Base-by-base conservation (phyloP, 169 alveolate genomes). In the Toxoplasma gondii region DNA sequence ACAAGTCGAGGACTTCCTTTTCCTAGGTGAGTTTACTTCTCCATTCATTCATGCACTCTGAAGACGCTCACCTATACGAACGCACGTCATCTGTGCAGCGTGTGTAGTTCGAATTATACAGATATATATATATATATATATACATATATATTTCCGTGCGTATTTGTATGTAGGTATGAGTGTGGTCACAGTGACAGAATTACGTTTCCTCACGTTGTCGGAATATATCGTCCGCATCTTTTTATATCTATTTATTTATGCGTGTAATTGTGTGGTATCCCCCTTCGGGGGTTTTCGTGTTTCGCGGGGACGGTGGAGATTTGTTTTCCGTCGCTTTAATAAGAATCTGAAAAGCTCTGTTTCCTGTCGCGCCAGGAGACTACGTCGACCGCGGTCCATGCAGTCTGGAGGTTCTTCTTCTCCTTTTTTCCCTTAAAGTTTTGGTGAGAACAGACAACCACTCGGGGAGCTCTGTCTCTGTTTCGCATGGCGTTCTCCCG, bases 371-470 rank as follows among this genome's bases (percentile, higher is more conserved):
- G 12, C 9, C 53, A 38, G 93, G 93, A 24, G 88, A 90, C 39
- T 90, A 69, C 88, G 93, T 90, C 34, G 93, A 90, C 88, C 41
- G 93, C 49, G 88, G 93, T 0, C 49, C 36, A 9, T 90, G 58
- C 93, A 70, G 88, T 86, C 44, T 74, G n/a, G 93, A 90, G 12
- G 88, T 90, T 24, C 69, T 90, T 10, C 74, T 90, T 64, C 69
- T 90, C 9, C 93, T 90, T 44, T 39, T 90, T 69, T 64, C 93
- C 19, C 70, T 90, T 43, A 90, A 90, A 90, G 74, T 90, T 0
- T 81, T 90, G 39, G 93, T 90, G n/a, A 67, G 92, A 4, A 19
- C 84, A 24, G 43, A 74, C 31, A 36, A 74, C 84, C 10, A 74
- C 31, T 5, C 41, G 9, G 5, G 38, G 41, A 69, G 31, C 82